phyloP scores from a whole-genome alignment of 2,329 filamentous ascomycete species.

The Fusarium falciforme region DNA sequence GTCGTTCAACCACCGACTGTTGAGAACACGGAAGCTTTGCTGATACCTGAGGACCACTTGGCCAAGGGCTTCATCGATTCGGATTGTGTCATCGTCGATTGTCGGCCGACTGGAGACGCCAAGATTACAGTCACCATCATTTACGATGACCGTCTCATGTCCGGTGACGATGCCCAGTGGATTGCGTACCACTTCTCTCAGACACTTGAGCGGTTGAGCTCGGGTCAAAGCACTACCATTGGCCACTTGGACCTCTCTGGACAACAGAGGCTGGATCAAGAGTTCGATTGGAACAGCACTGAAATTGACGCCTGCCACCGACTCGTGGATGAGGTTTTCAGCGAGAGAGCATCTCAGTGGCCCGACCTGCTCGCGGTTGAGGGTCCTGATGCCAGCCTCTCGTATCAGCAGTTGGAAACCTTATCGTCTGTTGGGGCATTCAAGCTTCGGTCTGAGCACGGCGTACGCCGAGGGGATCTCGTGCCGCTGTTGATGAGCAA shows the following conservation, averaged over 20 bases:
- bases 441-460: neutral
- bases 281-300: neutral
- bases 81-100: neutral
- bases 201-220: neutral
- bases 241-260: neutral
- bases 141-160: neutral
- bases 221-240: neutral
- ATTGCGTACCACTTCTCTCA: neutral
- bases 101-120: neutral
- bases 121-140: neutral
- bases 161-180: neutral
- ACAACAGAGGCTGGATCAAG: neutral
- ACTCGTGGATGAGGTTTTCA: neutral
- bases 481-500: neutral
- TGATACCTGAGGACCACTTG: neutral
- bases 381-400: neutral
- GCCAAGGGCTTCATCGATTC: neutral
- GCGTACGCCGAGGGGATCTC: neutral
- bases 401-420: neutral
- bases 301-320: neutral
- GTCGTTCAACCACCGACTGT: neutral
- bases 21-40: neutral
- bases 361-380: neutral
- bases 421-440: neutral
- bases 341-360: neutral